A percentile compares a stretch with the other conserved stretches of the same genome.
Evolutionary conservation across 306 rosid genomes (phyloP).

Genomic region (cucumber (Cucumis sativus)): DNA sequence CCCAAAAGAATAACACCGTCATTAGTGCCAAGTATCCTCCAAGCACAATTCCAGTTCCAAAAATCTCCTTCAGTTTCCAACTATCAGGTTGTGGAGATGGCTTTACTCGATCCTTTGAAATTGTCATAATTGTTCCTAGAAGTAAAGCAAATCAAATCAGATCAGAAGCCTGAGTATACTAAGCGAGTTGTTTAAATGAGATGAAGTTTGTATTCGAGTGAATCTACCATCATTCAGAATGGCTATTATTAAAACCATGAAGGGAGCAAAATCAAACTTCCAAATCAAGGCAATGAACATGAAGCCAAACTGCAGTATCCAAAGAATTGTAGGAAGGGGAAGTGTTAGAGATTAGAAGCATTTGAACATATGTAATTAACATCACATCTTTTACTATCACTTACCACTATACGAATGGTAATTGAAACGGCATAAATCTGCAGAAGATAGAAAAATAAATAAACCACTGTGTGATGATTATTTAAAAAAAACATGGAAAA

Average conservation of each 20-base stretch:
- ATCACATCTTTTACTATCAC: conserved; percentile 16
- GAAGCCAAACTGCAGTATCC: conserved; percentile 71
- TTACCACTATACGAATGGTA: conserved; percentile 93
- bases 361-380: no score
- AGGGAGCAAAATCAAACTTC: conserved; percentile 93
- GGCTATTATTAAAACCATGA: conserved; percentile 94
- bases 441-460: conserved; percentile 10
- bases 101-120: conserved; percentile 93
- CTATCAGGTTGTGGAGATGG: conserved; percentile 97
- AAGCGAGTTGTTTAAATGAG: background rate
- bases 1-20: conserved; percentile 95
- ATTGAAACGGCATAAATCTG: conserved; percentile 99
- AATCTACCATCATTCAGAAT: conserved; percentile 85
- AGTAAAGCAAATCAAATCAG: background rate
- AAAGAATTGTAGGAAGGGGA: background rate
- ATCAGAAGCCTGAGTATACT: background rate
- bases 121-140: conserved; percentile 94
- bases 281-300: conserved; percentile 95
- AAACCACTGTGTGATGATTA: background rate
- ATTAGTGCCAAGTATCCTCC: conserved; percentile 92
- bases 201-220: background rate
- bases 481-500: background rate
- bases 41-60: conserved; percentile 90
- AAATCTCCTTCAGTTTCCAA: conserved; percentile 93
- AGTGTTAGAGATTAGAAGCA: background rate